Evolutionary conservation across 2,329 filamentous ascomycete species (phyloP).

Genomic region (Penicillium sp.): DNA sequence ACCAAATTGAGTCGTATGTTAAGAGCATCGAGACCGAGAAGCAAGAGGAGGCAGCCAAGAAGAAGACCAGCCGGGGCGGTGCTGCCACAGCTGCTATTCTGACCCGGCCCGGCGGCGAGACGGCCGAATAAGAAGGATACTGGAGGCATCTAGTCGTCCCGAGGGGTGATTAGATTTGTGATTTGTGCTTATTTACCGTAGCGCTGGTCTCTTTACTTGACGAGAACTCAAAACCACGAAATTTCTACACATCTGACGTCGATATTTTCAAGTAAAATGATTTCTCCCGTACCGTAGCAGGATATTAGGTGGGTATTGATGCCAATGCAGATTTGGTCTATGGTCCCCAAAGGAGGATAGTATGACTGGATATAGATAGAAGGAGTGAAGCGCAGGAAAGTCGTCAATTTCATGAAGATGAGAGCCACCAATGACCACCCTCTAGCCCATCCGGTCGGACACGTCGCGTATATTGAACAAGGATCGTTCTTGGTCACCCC

Average conservation of each 20-base stretch:
- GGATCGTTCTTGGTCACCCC: constrained; percentile 63
- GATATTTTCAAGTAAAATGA: not conserved
- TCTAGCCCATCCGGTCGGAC: constrained; percentile 76
- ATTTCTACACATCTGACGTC: constrained; percentile 13
- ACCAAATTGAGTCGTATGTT: constrained; percentile 96
- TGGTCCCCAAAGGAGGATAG: constrained; percentile 3
- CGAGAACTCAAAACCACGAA: constrained; percentile 34
- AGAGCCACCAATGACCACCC: constrained; percentile 3
- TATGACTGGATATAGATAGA: constrained; percentile 3
- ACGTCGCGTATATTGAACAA: constrained; percentile 80
- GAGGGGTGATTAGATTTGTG: constrained; percentile 31
- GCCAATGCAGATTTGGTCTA: constrained; percentile 17
- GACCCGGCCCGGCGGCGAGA: constrained; percentile 61
- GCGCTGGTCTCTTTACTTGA: constrained; percentile 33
- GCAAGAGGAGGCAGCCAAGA: constrained; percentile 96
- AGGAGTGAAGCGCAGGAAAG: constrained; percentile 29
- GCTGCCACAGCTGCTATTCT: constrained; percentile 69
- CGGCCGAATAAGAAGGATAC: constrained; percentile 26
- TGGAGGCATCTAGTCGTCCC: constrained; percentile 22
- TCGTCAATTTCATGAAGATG: constrained; percentile 42
- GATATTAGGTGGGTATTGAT: constrained; percentile 30
- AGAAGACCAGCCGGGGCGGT: constrained; percentile 74
- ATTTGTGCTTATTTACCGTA: constrained; percentile 34
- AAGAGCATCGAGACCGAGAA: constrained; percentile 99
- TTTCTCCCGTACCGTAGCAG: constrained; percentile 24